Conservation (phyloP, 106 monocot genomes). For the Dendrobium chrysotoxum region DNA sequence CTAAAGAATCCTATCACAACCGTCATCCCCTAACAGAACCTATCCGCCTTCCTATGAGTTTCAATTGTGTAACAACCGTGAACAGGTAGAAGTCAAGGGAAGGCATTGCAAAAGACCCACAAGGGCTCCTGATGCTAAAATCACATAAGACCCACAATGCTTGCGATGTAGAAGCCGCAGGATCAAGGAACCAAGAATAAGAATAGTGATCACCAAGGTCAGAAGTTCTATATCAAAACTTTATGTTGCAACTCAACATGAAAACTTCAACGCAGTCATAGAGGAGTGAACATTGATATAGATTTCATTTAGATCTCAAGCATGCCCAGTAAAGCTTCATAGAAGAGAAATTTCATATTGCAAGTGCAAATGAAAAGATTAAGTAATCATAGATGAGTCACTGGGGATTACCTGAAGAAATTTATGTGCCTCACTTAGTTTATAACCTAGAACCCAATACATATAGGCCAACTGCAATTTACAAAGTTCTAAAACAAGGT, state of each 20-base stretch:
- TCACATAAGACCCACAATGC: too few relatives aligned
- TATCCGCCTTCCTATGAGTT: too few relatives aligned
- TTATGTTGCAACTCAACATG: neutral
- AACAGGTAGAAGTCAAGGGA: too few relatives aligned
- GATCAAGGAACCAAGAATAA: neutral
- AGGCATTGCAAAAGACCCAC: too few relatives aligned
- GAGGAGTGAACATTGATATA: neutral
- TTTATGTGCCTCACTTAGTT: slow-evolving; percentile 58
- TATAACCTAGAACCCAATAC: slow-evolving; percentile 83
- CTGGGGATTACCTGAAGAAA: slow-evolving; percentile 51
- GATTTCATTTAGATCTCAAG: neutral
- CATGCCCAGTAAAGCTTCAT: neutral
- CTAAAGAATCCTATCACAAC: too few relatives aligned
- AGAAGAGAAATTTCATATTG: neutral
- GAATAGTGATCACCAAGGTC: neutral
- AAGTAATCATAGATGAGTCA: slow-evolving; percentile 2
- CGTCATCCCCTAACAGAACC: too few relatives aligned
- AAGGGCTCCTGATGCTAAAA: too few relatives aligned
- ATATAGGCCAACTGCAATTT: slow-evolving; percentile 70
- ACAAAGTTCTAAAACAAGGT: slow-evolving; percentile 7
- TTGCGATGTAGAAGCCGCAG: neutral
- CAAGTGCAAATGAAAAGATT: neutral
- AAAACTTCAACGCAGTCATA: neutral
- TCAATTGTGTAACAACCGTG: too few relatives aligned
- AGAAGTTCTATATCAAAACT: neutral